Evolutionary conservation across 2,329 filamentous ascomycete species (phyloP).

Genomic region (Fusarium scirpi): DNA sequence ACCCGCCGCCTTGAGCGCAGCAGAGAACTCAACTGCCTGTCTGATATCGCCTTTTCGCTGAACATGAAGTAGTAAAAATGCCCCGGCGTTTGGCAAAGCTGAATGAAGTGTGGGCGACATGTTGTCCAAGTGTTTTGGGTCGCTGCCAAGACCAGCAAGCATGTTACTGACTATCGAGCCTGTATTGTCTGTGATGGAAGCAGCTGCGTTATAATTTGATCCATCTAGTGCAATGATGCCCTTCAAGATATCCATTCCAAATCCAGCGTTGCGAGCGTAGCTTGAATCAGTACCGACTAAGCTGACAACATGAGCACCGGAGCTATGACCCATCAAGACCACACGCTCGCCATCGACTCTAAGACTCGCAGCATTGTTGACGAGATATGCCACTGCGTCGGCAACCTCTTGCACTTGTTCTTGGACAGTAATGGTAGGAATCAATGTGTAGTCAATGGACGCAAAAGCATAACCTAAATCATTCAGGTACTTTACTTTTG

Average conservation of each 20-base stretch:
- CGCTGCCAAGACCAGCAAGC: not conserved
- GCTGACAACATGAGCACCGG: constrained; percentile 5
- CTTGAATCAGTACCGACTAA: constrained; percentile 3
- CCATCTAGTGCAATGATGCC: constrained; percentile 3
- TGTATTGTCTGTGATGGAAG: constrained; percentile 3
- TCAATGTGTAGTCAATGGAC: not conserved
- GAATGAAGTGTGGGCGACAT: constrained; percentile 12
- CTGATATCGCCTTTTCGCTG: constrained; percentile 3
- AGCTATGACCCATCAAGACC: constrained; percentile 15
- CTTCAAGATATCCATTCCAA: not conserved
- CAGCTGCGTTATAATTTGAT: constrained; percentile 11
- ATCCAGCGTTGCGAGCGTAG: not conserved
- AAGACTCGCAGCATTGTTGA: accelerated
- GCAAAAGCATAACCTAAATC: not conserved
- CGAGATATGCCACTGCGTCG: not conserved
- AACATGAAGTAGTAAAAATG: not conserved
- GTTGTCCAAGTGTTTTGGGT: not conserved
- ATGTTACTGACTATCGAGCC: constrained; percentile 7
- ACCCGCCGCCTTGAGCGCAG: not conserved
- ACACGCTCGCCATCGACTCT: not conserved
- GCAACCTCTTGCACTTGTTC: constrained; percentile 17
- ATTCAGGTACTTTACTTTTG: constrained; percentile 5
- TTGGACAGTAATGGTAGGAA: not conserved
- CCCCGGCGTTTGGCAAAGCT: not conserved
- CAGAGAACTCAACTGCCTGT: constrained; percentile 4